Percentiles rank a stretch among this genome's conserved stretches.
These are phyloP conservation scores for Zea mays DNA, from an alignment of 176 grass and related monocot genomes.

Conservation along the genomic window Zm-B73-REFERENCE-NAM-5.0 NC_050096.1:34337501-34338000, in stretches of 20 bases:
- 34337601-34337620: background rate
- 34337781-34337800: background rate
- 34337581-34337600: background rate
- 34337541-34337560: constrained; percentile 8
- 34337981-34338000: too few species aligned
- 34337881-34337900: constrained; percentile 26
- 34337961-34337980: too few species aligned
- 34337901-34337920: constrained; percentile 4
- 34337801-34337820: constrained; percentile 6
- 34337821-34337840: background rate
- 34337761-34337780: background rate
- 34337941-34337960: too few species aligned
- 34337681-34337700: too few species aligned
- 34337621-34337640: background rate
- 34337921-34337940: background rate
- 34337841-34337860: background rate
- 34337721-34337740: background rate
- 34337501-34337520: constrained; percentile 84
- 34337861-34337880: background rate
- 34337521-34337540: constrained; percentile 22
- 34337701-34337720: background rate
- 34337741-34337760: background rate
- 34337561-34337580: background rate
- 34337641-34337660: background rate
- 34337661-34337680: constrained; percentile 11